Conservation (phyloP, 139 green algal species). For the Astrephomene gubernaculifera region DNA sequence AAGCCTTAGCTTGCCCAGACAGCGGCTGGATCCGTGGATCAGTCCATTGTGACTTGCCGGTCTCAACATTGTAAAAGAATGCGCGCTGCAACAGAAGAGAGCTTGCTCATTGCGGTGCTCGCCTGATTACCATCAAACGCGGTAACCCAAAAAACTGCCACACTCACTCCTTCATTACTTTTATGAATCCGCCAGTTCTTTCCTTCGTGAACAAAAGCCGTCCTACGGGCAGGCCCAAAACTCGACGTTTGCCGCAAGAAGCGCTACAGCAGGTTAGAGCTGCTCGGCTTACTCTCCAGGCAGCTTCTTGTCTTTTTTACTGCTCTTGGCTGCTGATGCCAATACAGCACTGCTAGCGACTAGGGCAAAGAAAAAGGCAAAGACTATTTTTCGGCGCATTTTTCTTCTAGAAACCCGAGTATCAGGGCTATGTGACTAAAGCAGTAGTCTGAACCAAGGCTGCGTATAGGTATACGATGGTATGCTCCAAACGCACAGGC, state of each 20-base stretch:
- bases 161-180: conserved; percentile 3
- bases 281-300: no score
- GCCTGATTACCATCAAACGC: no score
- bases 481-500: no score
- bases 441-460: no score
- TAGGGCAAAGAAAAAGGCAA: neutral
- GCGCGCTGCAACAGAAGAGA: conserved; percentile 17
- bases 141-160: neutral
- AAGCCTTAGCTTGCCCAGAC: neutral
- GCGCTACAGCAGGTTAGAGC: neutral
- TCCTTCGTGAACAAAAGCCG: neutral
- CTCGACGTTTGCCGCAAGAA: no score
- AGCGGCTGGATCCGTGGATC: conserved; percentile 5
- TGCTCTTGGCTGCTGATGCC: conserved; percentile 1
- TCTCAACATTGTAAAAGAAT: conserved; percentile 27
- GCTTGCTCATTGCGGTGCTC: no score
- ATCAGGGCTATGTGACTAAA: no score
- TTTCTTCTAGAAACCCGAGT: conserved; percentile 14
- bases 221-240: neutral
- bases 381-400: neutral
- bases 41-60: conserved; percentile 3
- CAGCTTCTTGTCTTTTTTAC: neutral
- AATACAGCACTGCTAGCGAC: neutral
- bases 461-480: no score
- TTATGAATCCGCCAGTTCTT: conserved; percentile 12